Evolutionary conservation across 2,329 filamentous ascomycete species (phyloP), one percentile per base, ranked within the genome.

Genomic region (Penicillium sclerotigenum): DNA sequence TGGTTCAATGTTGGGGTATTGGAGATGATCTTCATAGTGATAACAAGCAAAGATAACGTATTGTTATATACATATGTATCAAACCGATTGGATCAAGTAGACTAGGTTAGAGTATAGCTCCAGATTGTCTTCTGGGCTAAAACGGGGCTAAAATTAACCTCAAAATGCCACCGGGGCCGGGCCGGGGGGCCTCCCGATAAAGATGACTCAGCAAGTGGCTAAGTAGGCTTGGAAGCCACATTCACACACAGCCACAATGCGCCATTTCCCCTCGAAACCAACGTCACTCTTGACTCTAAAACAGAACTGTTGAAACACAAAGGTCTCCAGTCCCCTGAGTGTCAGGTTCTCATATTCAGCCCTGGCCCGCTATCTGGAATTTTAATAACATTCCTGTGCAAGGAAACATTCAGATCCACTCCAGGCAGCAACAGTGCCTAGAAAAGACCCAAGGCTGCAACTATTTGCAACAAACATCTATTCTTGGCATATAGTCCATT

Each of bases 351-450:
- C 46, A 43, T 29, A 29, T 50, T 22, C n/a, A 43, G 31, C 24
- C 24, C 1, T 43, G 0, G 3, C 18, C 24, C 18, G 16, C 8
- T n/a, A n/a, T n/a, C n/a, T 11, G n/a, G 36, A 33, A 43, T 50
- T 24, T 14, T 10, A 54, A 43, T 7, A 9, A 26, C 43, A 50
- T 43, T 52, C 40, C 20, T 11, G 38, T 37, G n/a, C 37, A 45
- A 29, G 11, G 11, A 28, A 52, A 18, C 18, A 16, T 34, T 14
- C 18, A 28, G 40, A 38, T 52, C 28, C 40, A 52, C 48, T 56
- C 47, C 53, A 55, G 53, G 53, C 53, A 52, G 20, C 47, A 52
- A 33, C 34, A 3, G 47, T 33, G 47, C 40, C 40, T 24, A 54
- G 52, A 42, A 51, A 28, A 33, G 26, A 43, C 31, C 16, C 16